phyloP scores from a whole-genome alignment of 805 yeast species.

The Ogataea siamensis region DNA sequence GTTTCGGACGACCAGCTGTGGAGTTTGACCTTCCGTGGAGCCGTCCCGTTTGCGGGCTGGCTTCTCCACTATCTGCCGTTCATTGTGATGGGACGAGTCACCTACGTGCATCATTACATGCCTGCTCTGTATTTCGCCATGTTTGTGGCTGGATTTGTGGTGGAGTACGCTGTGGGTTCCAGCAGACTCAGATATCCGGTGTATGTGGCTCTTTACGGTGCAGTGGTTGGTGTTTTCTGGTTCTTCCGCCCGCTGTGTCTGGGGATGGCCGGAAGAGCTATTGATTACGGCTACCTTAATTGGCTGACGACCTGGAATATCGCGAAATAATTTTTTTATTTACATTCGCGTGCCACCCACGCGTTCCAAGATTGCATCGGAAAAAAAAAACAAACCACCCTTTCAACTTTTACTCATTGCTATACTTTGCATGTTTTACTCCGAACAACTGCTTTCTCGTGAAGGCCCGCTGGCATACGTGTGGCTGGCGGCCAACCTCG shows the following conservation, averaged over 20 bases:
- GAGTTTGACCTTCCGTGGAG: slow-evolving; percentile 54
- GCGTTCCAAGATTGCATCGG: slow-evolving; percentile 6
- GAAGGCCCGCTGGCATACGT: slow-evolving; percentile 87
- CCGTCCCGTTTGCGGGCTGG: slow-evolving; percentile 81
- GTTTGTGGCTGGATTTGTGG: slow-evolving; percentile 50
- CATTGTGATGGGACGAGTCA: slow-evolving; percentile 79
- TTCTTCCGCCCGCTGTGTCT: slow-evolving; percentile 59
- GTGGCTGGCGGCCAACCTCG: slow-evolving; percentile 91
- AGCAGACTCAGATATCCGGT: slow-evolving; percentile 29
- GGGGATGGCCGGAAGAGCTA: slow-evolving; percentile 58
- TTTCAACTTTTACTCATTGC: slow-evolving; percentile 1
- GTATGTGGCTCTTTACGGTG: slow-evolving; percentile 40
- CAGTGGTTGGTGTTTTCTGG: slow-evolving; percentile 54
- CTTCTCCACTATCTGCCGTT: slow-evolving; percentile 75
- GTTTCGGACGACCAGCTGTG: slow-evolving; percentile 30
- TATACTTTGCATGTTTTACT: slow-evolving; percentile 41
- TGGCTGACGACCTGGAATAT: slow-evolving; percentile 37
- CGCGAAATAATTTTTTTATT: slow-evolving; percentile 5
- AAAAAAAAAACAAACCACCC: slow-evolving; percentile 3
- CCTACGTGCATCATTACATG: slow-evolving; percentile 81
- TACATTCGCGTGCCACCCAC: slow-evolving; percentile 10
- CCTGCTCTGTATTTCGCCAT: slow-evolving; percentile 82
- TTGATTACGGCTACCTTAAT: slow-evolving; percentile 41
- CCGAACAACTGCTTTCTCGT: slow-evolving; percentile 54
- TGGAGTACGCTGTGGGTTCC: slow-evolving; percentile 45